Evolutionary conservation across 345 rosid species (phyloP).

Genomic region (Eucalyptus regnans): DNA sequence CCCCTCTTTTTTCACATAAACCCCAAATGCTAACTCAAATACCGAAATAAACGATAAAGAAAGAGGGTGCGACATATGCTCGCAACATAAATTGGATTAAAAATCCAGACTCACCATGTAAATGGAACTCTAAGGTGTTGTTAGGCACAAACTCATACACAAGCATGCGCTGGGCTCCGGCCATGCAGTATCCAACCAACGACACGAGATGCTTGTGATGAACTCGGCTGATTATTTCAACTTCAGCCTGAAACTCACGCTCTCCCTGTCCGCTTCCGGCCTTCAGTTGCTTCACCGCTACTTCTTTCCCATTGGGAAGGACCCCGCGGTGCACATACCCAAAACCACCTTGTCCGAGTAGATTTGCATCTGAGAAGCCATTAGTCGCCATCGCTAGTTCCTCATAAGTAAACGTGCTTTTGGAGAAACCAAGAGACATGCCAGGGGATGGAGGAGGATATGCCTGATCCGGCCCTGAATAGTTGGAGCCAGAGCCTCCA

Average conservation of each 20-base stretch:
- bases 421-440: conserved; percentile 34
- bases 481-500: conserved; percentile 26
- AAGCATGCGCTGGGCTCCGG: conserved; percentile 27
- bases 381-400: conserved; percentile 25
- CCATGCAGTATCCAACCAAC: conserved; percentile 35
- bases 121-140: conserved; percentile 29
- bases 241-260: conserved; percentile 25
- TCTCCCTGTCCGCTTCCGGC: conserved; percentile 31
- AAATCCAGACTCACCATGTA: conserved; percentile 20
- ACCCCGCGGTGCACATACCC: conserved; percentile 34
- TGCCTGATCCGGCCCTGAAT: conserved; percentile 22
- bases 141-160: conserved; percentile 46
- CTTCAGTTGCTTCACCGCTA: conserved; percentile 35
- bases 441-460: conserved; percentile 46
- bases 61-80: not conserved
- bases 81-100: not conserved
- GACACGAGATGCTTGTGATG: conserved; percentile 41
- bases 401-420: conserved; percentile 30
- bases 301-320: conserved; percentile 28
- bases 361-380: conserved; percentile 27
- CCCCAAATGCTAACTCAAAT: not conserved
- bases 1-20: not conserved
- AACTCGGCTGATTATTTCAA: conserved; percentile 28
- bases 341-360: conserved; percentile 41
- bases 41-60: not conserved